Evolutionary conservation across 2,329 filamentous ascomycete species (phyloP), one percentile per base, ranked within the genome.

Genomic region (Pyrenophora teres): DNA sequence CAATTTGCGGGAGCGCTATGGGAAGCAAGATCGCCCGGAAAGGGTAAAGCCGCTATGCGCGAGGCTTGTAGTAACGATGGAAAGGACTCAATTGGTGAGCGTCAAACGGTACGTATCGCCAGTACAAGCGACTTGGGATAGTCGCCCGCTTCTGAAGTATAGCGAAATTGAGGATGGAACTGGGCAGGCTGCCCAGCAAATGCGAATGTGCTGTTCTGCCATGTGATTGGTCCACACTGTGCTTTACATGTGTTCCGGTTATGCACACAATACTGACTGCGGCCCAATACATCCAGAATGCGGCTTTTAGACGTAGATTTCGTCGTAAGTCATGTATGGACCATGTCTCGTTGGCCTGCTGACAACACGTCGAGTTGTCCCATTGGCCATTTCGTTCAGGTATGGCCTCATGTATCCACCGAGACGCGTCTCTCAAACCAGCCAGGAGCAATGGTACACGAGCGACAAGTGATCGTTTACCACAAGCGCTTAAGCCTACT

Each of bases 401-500:
- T 49, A 56, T 41, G 49, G 56, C 39, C 58, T 63, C 56, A 41
- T 21, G 46, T 44, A 40, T 50, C 54, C 51, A 54, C 52, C 49
- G 63, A 58, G 52, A 56, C 46, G 56, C 62, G 47, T 59, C 41
- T 50, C 58, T 58, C 46, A 54, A 59, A 37, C 56, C 54, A 55
- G 48, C 57, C 16, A 57, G 46, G 46, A 54, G 40, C 48, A 38
- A 68, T 69, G 38, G 63, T 69, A 72, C 70, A 73, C 56, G 55
- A 64, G 57, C 54, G 58, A 61, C 50, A 62, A 64, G 46, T 56
- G 51, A 51, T 51, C 52, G 50, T 59, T 58, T 50, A 57, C 56
- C 48, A 54, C 69, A 63, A 71, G 71, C 71, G 71, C 71, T 68
- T 60, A 61, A 52, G 50, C 32, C 60, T 68, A 55, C 48, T 68